phyloP scores from a whole-genome alignment of 495 filamentous ascomycete genomes.

The Hypoxylon rickii region DNA sequence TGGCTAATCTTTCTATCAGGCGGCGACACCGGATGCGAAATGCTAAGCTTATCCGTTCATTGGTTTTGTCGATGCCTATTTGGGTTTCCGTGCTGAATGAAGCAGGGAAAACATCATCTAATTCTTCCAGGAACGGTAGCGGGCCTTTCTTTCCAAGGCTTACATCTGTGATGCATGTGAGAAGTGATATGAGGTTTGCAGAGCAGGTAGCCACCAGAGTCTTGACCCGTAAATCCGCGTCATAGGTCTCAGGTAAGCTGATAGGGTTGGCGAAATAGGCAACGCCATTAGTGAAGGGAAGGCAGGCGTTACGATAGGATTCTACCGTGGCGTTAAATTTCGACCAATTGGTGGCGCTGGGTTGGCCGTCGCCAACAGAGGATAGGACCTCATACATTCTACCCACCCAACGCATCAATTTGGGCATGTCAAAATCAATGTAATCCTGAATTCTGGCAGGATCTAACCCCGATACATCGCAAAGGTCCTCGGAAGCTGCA shows the following conservation, averaged over 20 bases:
- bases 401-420: constrained; percentile 32
- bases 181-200: constrained; percentile 34
- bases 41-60: constrained; percentile 10
- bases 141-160: neutral
- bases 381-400: constrained; percentile 23
- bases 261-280: constrained; percentile 25
- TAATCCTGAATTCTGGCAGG: constrained; percentile 31
- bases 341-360: constrained; percentile 8
- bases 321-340: constrained; percentile 14
- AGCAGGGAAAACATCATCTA: constrained; percentile 25
- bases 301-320: constrained; percentile 20
- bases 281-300: constrained; percentile 13
- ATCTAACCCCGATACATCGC: constrained; percentile 14
- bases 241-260: constrained; percentile 14
- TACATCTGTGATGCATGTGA: constrained; percentile 23
- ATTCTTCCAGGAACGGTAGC: constrained; percentile 19
- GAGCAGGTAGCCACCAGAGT: constrained; percentile 19
- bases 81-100: constrained; percentile 2
- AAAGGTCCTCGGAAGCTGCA: neutral
- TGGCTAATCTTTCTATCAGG: constrained; percentile 13
- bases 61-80: neutral
- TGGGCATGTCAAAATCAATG: constrained; percentile 39
- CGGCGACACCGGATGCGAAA: constrained; percentile 27
- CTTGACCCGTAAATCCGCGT: constrained; percentile 3
- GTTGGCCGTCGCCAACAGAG: constrained; percentile 7